Conservation (phyloP, 176 grass and related monocot genomes). For the Carex myosuroides region DNA sequence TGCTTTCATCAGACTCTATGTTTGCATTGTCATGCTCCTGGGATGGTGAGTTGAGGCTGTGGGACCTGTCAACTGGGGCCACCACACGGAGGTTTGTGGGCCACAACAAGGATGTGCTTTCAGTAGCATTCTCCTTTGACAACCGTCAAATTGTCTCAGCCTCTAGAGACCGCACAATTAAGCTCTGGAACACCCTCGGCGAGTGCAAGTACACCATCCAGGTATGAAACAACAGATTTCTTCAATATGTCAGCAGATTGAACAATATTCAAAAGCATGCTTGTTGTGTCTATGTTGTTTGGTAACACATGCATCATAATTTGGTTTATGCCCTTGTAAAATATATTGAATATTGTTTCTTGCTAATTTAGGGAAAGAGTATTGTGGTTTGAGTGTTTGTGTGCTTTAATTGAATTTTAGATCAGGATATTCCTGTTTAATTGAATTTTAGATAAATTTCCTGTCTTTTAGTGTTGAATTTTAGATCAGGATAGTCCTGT, state of each 20-base stretch:
- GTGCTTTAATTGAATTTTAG: background rate
- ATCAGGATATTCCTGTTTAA: background rate
- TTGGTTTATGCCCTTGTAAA: background rate
- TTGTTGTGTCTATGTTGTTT: background rate
- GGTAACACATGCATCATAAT: background rate
- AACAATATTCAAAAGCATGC: background rate
- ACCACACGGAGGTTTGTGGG: slow-evolving; percentile 76
- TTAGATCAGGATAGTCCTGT: background rate
- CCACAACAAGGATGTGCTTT: slow-evolving; percentile 84
- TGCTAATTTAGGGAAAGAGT: background rate
- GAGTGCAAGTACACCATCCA: slow-evolving; percentile 99
- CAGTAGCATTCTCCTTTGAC: slow-evolving; percentile 86
- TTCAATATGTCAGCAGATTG: background rate
- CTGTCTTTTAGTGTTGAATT: background rate
- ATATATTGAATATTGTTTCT: background rate
- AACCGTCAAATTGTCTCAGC: slow-evolving; percentile 95
- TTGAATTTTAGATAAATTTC: background rate
- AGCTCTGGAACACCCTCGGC: slow-evolving; percentile 93
- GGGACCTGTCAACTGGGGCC: slow-evolving; percentile 56
- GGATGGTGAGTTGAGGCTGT: slow-evolving; percentile 87
- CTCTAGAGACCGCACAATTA: slow-evolving; percentile 76
- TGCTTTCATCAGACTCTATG: slow-evolving; percentile 72
- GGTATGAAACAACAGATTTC: background rate
- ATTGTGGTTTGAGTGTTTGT: background rate
- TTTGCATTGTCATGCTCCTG: slow-evolving; percentile 87